Base-by-base conservation (phyloP, 1,284 basidiomycete genomes). In the Coniferiporia sulphurascens region DNA sequence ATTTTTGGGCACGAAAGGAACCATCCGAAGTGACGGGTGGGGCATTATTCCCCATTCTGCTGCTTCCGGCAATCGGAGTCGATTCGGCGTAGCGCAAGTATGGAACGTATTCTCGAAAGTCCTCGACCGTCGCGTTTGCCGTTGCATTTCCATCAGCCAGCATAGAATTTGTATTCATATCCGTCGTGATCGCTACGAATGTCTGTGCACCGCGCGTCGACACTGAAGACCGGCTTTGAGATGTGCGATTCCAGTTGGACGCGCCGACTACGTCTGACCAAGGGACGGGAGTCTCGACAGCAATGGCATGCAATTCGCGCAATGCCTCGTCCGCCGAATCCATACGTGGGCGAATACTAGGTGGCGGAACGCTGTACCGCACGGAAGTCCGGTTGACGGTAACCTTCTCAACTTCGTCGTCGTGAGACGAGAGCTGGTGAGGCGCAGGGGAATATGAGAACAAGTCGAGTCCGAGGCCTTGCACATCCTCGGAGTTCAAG, bases 161-260 rank as follows among this genome's bases (percentile, higher is more conserved):
- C 8, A 44, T 49, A 7, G 50, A 32, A n/a, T 51, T 48, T 15
- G 56, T n/a, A 22, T 36, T 49, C 21, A 34, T 48, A 41, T 62
- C 60, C 51, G 60, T 62, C 17, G 60, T 62, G 34, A 62, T 62
- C 17, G 60, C 60, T 52, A 62, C 54, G 22, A 62, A 58, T 27
- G 56, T 58, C 43, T 58, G 60, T 17, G 35, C 48, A 21, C 50
- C 50, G 10, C 49, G 48, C 10, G 56, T 55, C 12, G 60, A 58
- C 5, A 48, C 48, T n/a, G 60, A 58, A 17, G 60, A 62, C 36
- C 43, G 27, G 34, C 56, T 62, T 36, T 44, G 48, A n/a, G 52
- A 50, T 2, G 46, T 32, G 10, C 41, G 38, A n/a, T 32, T 12
- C 22, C 44, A 44, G 44, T 32, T 49, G 17, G 36, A 43, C 21